Conservation (phyloP, 2,329 filamentous ascomycete species). For the Sordariomycetes sp. region DNA sequence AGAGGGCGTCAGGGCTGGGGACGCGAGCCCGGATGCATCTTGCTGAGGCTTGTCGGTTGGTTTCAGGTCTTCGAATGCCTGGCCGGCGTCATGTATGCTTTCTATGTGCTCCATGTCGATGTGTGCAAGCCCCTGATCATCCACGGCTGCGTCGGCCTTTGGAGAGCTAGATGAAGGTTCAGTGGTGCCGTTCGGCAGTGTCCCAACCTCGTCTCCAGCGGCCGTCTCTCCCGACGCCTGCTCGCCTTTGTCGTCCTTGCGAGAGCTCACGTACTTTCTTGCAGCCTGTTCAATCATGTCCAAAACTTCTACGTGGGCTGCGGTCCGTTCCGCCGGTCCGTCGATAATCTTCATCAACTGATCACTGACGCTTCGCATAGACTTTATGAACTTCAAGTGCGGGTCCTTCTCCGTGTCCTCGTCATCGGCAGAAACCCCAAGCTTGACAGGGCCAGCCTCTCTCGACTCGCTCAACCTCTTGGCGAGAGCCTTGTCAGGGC, state of each 20-base stretch:
- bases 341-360: constrained; percentile 32
- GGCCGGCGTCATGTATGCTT: constrained; percentile 13
- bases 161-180: no score
- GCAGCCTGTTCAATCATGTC: constrained; percentile 42
- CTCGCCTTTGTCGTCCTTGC: constrained; percentile 16
- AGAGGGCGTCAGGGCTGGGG: no score
- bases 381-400: constrained; percentile 17
- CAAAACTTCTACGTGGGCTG: constrained; percentile 35
- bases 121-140: constrained; percentile 38
- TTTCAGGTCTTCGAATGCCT: constrained; percentile 12
- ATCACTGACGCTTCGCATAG: constrained; percentile 28
- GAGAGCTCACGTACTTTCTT: constrained; percentile 32
- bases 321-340: constrained; percentile 22
- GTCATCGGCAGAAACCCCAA: constrained; percentile 12
- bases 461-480: no score
- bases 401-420: constrained; percentile 16
- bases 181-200: no score
- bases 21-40: no score
- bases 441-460: background rate
- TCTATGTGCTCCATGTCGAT: constrained; percentile 36
- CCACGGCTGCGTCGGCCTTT: no score
- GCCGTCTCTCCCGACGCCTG: no score
- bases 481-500: background rate
- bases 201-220: no score
- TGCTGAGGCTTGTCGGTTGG: no score